A percentile compares a stretch with the other conserved stretches of the same genome.
These are phyloP conservation scores for Lasiodiplodia gonubiensis DNA, from an alignment of 2,329 filamentous ascomycete species.

Conservation along the genomic window DNA sequence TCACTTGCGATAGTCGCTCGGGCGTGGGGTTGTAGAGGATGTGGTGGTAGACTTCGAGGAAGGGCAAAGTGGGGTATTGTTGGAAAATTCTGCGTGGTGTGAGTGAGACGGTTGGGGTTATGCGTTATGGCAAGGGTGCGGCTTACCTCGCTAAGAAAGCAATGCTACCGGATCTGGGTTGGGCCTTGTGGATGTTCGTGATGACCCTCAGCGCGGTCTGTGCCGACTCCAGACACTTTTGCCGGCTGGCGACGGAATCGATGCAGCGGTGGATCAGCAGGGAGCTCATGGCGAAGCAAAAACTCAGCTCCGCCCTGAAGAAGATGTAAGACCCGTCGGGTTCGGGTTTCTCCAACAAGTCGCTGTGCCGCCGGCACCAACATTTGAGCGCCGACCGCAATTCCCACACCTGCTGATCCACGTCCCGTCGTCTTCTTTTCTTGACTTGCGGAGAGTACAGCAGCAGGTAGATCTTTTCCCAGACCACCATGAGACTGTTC, in stretches of 20 bases:
- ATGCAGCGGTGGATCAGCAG: conserved; percentile 9
- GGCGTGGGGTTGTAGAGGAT: background rate
- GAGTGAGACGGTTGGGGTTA: background rate
- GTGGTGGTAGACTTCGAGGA: conserved; percentile 11
- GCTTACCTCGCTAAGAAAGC: conserved; percentile 3
- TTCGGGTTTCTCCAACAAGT: background rate
- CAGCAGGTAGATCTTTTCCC: conserved; percentile 13
- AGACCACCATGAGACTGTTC: conserved; percentile 1
- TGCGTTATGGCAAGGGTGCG: background rate
- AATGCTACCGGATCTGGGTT: background rate
- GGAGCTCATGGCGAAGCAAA: conserved; percentile 6
- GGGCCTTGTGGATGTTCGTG: background rate
- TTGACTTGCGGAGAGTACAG: conserved; percentile 3
- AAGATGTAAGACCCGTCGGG: background rate
- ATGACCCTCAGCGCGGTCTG: background rate
- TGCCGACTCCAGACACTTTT: background rate
- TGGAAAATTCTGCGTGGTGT: background rate
- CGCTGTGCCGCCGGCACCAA: conserved; percentile 2
- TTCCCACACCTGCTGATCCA: background rate
- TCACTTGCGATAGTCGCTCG: background rate
- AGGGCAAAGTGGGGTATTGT: background rate
- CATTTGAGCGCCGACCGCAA: background rate
- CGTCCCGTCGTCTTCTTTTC: background rate
- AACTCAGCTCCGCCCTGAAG: conserved; percentile 4
- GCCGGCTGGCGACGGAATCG: conserved; percentile 4